Evolutionary conservation across 163 green algal species (phyloP), one percentile per base, ranked within the genome.

Genomic region (Smithsoniella earleae): DNA sequence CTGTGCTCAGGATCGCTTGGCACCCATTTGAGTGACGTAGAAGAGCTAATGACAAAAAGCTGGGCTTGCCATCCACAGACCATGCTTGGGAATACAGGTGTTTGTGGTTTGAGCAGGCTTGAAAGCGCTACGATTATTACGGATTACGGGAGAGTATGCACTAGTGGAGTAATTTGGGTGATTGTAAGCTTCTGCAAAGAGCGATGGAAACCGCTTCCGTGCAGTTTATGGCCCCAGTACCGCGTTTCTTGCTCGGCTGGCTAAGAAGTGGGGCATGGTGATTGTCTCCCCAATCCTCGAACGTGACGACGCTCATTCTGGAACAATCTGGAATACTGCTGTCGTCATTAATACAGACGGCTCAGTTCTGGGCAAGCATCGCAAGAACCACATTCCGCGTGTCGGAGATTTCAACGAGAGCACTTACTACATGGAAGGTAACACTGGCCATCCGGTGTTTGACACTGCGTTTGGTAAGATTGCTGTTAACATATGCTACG

Each of bases 401-500:
- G 91, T 98, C 16, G 90, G 90, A 37, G 92, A 98, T 79, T 98
- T 98, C 81, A 97, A 98, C 76, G 93, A 98, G 84, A 89, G 78
- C 64, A 94, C 88, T 6, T 98, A 98, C 80, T 98, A 96, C 84
- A 88, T 97, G 86, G 93, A 98, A 82, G 93, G 93, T 40, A 89
- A 96, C 87, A 98, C 92, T 0, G 92, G 93, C 4, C 88, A 93
- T 76, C 88, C 89, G 0, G 88, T 95, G 20, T 98, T 98, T 85
- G 87, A 97, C 49, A 98, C 94, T 1, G 82, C 80, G 5, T 96
- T 87, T 73, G 92, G 91, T 18, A 86, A 81, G 18, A 93, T 98
- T 62, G 93, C 79, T 3, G 76, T 98, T 78, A 98, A 98, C 84
- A 98, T 98, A 80, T 98, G 93, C 83, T 98, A 97, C 77, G 93